Evolutionary conservation across 805 yeast genomes (phyloP), one percentile per base, ranked within the genome.

Genomic region (Ogataea chonburiensis): DNA sequence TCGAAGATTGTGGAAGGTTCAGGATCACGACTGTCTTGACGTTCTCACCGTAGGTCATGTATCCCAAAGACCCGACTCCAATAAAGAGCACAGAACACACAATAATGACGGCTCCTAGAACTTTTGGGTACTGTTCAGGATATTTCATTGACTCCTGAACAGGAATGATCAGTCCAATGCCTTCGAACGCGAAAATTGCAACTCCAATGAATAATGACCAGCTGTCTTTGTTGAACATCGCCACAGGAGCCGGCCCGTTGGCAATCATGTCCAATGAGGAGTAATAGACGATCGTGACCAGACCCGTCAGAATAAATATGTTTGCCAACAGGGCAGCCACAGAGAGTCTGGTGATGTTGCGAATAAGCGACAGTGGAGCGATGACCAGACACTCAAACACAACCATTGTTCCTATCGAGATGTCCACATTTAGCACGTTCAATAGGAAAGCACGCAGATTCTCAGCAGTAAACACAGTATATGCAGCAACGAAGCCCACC

Each of bases 151-250:
- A 81, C 48, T 84, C 86, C 52, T 84, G 87, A 35, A 85, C 81
- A 0, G 94, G 94, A 16, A 85, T 80, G 32, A 85, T 81, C 30
- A 85, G 65, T 0, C 94, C 93, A 39, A 85, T 83, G 1, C 94
- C 94, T 62, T 85, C 94, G 54, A 83, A 85, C n/a, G 93, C 87
- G 65, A 85, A 85, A 19, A 85, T 84, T 2, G 91, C 89, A 5
- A 85, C 86, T 7, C 94, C 94, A 33, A 84, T 78, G 52, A 84
- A 84, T 31, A 85, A 60, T 0, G 91, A 76, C 70, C 86, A 84
- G 33, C 70, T 70, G 4, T 70, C 65, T 19, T 64, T 43, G 56
- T 83, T 83, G 61, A 83, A 72, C 21, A 60, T 58, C 15, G 67
- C 65, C 20, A 83, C 67, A 3, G 74, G 78, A 1, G 79, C 79